Percentiles rank a stretch among this genome's conserved stretches.
Evolutionary conservation across 2,329 filamentous ascomycete species (phyloP).

Genomic region (Diaporthe sp.): DNA sequence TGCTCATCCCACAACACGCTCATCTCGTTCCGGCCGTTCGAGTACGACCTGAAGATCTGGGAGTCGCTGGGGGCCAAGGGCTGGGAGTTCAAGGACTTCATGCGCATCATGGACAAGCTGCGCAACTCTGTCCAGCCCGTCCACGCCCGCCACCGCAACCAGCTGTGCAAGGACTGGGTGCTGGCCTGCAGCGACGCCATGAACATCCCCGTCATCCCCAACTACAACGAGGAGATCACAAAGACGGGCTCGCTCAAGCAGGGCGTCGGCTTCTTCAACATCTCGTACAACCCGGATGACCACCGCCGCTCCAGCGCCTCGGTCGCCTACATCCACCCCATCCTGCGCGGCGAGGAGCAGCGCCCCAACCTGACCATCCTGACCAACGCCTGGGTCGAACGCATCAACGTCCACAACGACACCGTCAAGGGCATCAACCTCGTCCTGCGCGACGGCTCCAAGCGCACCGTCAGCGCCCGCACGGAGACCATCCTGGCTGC

Average conservation of each 20-base stretch:
- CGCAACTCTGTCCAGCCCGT: conserved; percentile 93
- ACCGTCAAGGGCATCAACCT: conserved; percentile 80
- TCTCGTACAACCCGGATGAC: conserved; percentile 91
- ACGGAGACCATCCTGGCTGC: conserved; percentile 84
- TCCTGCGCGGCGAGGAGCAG: conserved; percentile 84
- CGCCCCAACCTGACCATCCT: conserved; percentile 86
- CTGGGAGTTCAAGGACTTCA: conserved; percentile 89
- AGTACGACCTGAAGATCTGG: conserved; percentile 89
- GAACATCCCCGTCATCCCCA: conserved; percentile 81
- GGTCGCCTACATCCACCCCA: conserved; percentile 93
- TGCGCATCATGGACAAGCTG: conserved; percentile 82
- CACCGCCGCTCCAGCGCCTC: conserved; percentile 86
- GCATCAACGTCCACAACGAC: conserved; percentile 77
- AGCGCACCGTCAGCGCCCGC: conserved; percentile 69
- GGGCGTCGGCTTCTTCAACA: conserved; percentile 89
- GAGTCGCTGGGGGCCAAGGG: conserved; percentile 83
- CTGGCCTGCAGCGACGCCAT: conserved; percentile 81
- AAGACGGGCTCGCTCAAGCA: conserved; percentile 77
- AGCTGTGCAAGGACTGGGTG: conserved; percentile 93
- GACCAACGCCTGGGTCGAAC: conserved; percentile 89
- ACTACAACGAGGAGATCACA: conserved; percentile 89
- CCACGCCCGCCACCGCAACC: conserved; percentile 85
- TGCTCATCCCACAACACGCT: conserved; percentile 95
- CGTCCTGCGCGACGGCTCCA: conserved; percentile 64
- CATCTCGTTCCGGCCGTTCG: conserved; percentile 91